Evolutionary conservation across 2,329 filamentous ascomycete genomes (phyloP).

Genomic region (Penicillium sp.): DNA sequence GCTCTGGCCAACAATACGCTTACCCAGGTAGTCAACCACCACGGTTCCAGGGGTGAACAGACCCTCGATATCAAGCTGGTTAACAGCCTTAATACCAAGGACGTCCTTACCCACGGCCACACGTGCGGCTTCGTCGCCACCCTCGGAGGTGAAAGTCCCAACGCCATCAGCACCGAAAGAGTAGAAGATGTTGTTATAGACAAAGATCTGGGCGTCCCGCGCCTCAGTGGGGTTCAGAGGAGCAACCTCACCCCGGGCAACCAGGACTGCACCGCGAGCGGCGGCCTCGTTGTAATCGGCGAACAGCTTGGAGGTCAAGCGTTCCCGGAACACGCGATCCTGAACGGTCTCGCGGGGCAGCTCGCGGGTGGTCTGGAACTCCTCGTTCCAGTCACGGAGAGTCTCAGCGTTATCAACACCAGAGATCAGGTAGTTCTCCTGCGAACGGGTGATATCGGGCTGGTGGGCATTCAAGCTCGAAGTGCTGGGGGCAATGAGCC

Average conservation of each 20-base stretch:
- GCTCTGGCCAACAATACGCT: constrained; percentile 94
- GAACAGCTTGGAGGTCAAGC: constrained; percentile 90
- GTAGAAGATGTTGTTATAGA: constrained; percentile 99
- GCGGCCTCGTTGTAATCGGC: constrained; percentile 97
- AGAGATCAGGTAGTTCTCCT: constrained; percentile 86
- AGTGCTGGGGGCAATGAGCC: constrained; percentile 71
- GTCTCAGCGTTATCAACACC: constrained; percentile 94
- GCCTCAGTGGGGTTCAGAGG: constrained; percentile 93
- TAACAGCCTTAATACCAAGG: constrained; percentile 87
- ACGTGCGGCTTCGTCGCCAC: constrained; percentile 91
- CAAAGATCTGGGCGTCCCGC: constrained; percentile 93
- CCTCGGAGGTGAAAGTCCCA: constrained; percentile 93
- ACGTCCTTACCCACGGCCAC: constrained; percentile 97
- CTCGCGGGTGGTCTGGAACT: constrained; percentile 95
- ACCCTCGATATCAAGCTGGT: constrained; percentile 92
- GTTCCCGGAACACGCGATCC: constrained; percentile 92
- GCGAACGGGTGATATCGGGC: constrained; percentile 80
- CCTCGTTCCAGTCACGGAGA: constrained; percentile 96
- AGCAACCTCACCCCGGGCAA: constrained; percentile 87
- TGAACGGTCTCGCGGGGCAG: constrained; percentile 91
- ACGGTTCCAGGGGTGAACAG: constrained; percentile 95
- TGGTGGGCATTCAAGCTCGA: constrained; percentile 68
- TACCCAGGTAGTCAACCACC: constrained; percentile 94
- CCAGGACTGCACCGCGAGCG: constrained; percentile 83
- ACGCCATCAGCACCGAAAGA: constrained; percentile 97